Base-by-base conservation (phyloP, 75 land plant species). In the Cupressus sempervirens region DNA sequence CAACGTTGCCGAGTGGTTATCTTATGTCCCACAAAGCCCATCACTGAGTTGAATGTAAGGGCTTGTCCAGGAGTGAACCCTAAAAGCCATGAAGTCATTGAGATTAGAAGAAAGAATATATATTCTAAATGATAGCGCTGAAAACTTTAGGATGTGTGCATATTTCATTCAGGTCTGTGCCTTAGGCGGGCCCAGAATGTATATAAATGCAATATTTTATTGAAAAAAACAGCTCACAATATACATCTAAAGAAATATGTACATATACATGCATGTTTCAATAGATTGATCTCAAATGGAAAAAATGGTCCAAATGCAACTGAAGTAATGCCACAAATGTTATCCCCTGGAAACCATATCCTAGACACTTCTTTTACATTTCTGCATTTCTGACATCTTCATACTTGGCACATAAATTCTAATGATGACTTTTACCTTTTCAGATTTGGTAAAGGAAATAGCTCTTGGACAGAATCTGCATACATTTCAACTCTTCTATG, bases 1-100 rank as follows among this genome's bases (percentile, higher is more conserved):
- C 98, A 96, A 29, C 98, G 87, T 76, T 93, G 97, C 83, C 98
- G 90, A 16, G 91, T 85, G 48, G 87, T 87, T 38, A 90, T 85
- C 85, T 86, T 92, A n/a, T 91, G 95, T 45, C 90, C 82, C 50
- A 80, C 87, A 77, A 89, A 56, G 29, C 88, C 70, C 84, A 90
- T 75, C 7, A 88, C 72, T n/a, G 95, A 90, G 84, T 94, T 93
- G 85, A 85, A 84, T 48, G 91, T 88, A 9, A 90, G 54, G 16
- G 83, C 26, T 50, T 56, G 68, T 20, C 68, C 56, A 6, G 72
- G 38, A 5, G n/a, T 34, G 14, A 53, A 34, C n/a, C 83, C 56
- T 82, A 34, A n/a, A 53, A 82, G 56, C 34, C 30, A 82, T 82
- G 35, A 30, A 82, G 29, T 50, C 67, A 12, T 38, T 45, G 46